phyloP scores from a whole-genome alignment of 1,284 basidiomycete genomes.

The Leccinum variabile region DNA sequence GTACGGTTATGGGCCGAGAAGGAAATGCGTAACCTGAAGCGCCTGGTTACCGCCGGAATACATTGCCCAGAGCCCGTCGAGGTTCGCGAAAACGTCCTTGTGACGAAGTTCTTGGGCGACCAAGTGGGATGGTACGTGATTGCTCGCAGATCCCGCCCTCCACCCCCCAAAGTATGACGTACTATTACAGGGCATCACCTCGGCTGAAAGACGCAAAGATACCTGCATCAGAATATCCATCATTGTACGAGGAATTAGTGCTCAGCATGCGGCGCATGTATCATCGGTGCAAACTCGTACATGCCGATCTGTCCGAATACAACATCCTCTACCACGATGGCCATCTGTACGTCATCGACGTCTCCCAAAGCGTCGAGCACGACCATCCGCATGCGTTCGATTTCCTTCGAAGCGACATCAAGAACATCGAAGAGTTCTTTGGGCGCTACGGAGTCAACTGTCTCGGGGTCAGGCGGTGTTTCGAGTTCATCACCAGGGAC shows the following conservation, averaged over 20 bases:
- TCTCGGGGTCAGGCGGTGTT: slow-evolving; percentile 81
- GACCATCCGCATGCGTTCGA: slow-evolving; percentile 97
- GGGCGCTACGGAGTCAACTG: slow-evolving; percentile 70
- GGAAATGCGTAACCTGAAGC: slow-evolving; percentile 93
- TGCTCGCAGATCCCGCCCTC: slow-evolving; percentile 7
- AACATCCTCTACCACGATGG: slow-evolving; percentile 87
- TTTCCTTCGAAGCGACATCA: slow-evolving; percentile 91
- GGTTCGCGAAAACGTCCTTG: slow-evolving; percentile 94
- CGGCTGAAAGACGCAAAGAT: slow-evolving; percentile 87
- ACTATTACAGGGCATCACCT: slow-evolving; percentile 72
- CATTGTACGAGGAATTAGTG: slow-evolving; percentile 82
- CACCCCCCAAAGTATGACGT: slow-evolving; percentile 7
- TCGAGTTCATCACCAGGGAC: slow-evolving; percentile 84
- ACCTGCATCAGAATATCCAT: slow-evolving; percentile 50
- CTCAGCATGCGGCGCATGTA: slow-evolving; percentile 84
- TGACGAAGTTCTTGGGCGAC: slow-evolving; percentile 92
- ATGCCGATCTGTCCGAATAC: slow-evolving; percentile 98
- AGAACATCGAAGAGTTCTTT: slow-evolving; percentile 95
- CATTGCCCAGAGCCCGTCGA: slow-evolving; percentile 88
- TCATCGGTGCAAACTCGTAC: slow-evolving; percentile 90
- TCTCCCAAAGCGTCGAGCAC: slow-evolving; percentile 98
- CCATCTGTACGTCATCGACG: slow-evolving; percentile 95
- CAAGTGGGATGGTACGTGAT: slow-evolving; percentile 72
- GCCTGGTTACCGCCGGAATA: slow-evolving; percentile 81
- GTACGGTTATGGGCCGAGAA: slow-evolving; percentile 99